A percentile compares a stretch with the other conserved stretches of the same genome.
phyloP scores from a whole-genome alignment of 176 grass and related monocot species.

The Triticum turgidum region DNA sequence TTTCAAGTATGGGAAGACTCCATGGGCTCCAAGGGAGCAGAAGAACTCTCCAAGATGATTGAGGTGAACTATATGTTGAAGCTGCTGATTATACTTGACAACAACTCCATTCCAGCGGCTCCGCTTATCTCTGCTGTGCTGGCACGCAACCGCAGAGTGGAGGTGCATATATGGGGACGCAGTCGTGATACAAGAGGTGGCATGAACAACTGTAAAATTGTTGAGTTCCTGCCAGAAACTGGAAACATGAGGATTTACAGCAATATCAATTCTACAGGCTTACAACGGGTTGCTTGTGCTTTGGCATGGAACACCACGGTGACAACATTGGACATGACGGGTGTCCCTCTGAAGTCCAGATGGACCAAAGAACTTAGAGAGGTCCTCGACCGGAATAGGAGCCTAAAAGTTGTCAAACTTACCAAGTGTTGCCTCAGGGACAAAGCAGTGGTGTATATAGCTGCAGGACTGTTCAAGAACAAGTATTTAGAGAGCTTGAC shows the following conservation, averaged over 20 bases:
- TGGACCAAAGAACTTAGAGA: constrained; percentile 88
- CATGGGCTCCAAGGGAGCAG: constrained; percentile 71
- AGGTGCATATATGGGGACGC: constrained; percentile 84
- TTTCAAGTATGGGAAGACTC: constrained; percentile 89
- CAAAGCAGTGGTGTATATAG: constrained; percentile 84
- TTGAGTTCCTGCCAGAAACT: constrained; percentile 71
- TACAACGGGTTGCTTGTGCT: constrained; percentile 62
- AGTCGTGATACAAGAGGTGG: constrained; percentile 17
- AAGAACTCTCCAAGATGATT: constrained; percentile 89
- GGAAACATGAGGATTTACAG: constrained; percentile 70
- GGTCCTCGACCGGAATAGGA: constrained; percentile 66
- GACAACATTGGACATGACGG: constrained; percentile 68
- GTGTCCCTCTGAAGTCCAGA: constrained; percentile 58
- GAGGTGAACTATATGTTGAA: constrained; percentile 79
- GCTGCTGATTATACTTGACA: constrained; percentile 71
- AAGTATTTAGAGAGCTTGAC: constrained; percentile 61
- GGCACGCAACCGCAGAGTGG: constrained; percentile 64
- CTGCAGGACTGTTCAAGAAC: constrained; percentile 94
- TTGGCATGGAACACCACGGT: constrained; percentile 82
- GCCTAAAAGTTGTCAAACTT: constrained; percentile 63
- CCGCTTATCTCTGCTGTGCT: constrained; percentile 78
- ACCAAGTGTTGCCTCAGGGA: constrained; percentile 65
- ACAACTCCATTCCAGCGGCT: constrained; percentile 58
- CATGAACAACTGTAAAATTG: constrained; percentile 48
- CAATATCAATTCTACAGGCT: constrained; percentile 47